phyloP scores from a whole-genome alignment of 2,329 filamentous ascomycete species.

The Aspergillus hiratsukae region DNA sequence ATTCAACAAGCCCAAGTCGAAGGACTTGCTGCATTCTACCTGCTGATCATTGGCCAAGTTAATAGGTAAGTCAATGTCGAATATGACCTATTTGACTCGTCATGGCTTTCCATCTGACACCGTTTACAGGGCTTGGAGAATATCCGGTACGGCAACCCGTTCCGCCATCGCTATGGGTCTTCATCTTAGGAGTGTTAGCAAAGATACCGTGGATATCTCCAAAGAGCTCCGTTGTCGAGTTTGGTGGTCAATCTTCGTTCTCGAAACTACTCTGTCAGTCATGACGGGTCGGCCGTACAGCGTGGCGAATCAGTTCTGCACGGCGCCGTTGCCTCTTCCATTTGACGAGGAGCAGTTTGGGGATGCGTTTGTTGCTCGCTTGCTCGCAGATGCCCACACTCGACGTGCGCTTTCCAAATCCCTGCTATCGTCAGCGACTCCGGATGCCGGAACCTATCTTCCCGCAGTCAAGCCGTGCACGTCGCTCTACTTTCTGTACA shows the following conservation, averaged over 20 bases:
- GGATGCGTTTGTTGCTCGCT: constrained; percentile 11
- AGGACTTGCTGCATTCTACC: constrained; percentile 32
- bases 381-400: background rate
- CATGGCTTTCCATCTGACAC: background rate
- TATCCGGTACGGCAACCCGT: constrained; percentile 35
- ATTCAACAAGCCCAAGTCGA: constrained; percentile 40
- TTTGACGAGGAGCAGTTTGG: constrained; percentile 27
- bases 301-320: constrained; percentile 26
- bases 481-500: background rate
- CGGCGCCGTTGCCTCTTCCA: constrained; percentile 26
- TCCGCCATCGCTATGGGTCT: constrained; percentile 37
- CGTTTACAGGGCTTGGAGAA: constrained; percentile 33
- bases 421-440: background rate
- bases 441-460: background rate
- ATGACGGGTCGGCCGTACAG: constrained; percentile 39
- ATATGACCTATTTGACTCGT: background rate
- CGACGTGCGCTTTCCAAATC: background rate
- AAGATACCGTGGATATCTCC: constrained; percentile 28
- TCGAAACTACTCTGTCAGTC: constrained; percentile 35
- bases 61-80: constrained; percentile 28
- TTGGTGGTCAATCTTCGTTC: constrained; percentile 38
- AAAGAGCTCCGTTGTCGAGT: constrained; percentile 38
- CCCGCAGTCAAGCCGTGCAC: background rate
- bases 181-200: constrained; percentile 35
- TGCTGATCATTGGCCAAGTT: constrained; percentile 33